These are phyloP conservation scores for Avena insularis DNA, from an alignment of 176 grass and related monocot species.

Conservation along the genomic window DNA sequence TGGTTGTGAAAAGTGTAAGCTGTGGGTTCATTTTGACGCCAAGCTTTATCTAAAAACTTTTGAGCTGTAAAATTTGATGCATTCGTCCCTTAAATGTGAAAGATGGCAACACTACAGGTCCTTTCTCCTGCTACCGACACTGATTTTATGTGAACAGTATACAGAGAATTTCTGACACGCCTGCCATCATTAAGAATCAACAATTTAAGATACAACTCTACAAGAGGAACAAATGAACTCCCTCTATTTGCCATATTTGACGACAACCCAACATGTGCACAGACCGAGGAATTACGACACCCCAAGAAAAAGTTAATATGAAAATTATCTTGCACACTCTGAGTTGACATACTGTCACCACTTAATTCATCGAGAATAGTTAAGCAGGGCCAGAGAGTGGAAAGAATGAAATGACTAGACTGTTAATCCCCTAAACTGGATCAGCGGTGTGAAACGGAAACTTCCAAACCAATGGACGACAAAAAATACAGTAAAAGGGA, in stretches of 20 bases:
- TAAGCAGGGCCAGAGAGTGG: neutral
- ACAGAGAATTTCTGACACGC: neutral
- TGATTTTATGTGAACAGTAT: neutral
- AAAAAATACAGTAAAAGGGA: neutral
- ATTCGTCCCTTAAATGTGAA: neutral
- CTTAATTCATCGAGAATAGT: neutral
- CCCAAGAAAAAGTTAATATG: neutral
- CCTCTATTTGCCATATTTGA: neutral
- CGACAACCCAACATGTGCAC: neutral
- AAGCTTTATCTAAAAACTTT: neutral
- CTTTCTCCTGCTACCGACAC: neutral
- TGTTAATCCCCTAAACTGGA: neutral
- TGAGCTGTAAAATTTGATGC: neutral
- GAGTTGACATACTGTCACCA: neutral
- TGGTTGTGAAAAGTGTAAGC: neutral
- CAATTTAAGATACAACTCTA: neutral
- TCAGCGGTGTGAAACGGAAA: neutral
- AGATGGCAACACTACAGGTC: neutral
- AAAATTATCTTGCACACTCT: neutral
- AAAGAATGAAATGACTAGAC: neutral
- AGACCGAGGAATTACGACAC: neutral
- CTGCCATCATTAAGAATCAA: slow-evolving; percentile 1
- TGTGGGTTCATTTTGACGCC: neutral
- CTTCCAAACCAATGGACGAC: neutral
- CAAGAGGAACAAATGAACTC: neutral